Base-by-base conservation (phyloP, 208 protist genomes). In the Crithidia thermophila region DNA sequence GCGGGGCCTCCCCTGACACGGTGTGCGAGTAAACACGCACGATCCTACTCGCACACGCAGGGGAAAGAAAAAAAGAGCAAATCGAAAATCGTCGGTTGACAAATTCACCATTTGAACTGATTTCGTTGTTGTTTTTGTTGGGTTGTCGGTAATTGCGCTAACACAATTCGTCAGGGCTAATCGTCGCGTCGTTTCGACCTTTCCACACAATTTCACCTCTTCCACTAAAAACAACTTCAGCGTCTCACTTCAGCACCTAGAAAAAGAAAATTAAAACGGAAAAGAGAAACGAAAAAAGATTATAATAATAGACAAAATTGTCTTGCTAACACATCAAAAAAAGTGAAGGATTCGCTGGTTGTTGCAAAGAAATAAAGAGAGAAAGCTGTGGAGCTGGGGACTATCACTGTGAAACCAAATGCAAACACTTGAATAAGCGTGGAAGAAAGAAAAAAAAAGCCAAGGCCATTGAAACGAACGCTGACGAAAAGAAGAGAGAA, bases 401-500 rank as follows among this genome's bases (percentile, higher is more conserved):
- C n/a, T n/a, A n/a, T n/a, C n/a, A n/a, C n/a, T n/a, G n/a, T n/a
- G n/a, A 36, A 51, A 37, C 3, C 13, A 46, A 11, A 6, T 39
- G n/a, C 4, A 23, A 16, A 3, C 34, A 42, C 7, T 50, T n/a
- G 42, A 25, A 47, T 28, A 62, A 18, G 27, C 23, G n/a, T 39
- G 40, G 33, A 42, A 11, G 53, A 11, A 9, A 23, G 4, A 42
- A 39, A 57, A 42, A 20, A 57, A 14, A 37, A 52, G 21, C 31
- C 30, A 37, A 65, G 59, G 53, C 34, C 46, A 28, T 60, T 60
- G 57, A 59, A 61, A 46, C 46, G 36, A 49, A 74, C 59, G 39
- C 33, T 52, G 58, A 67, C 37, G 50, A 57, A 57, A 30, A 57
- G 68, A 74, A 67, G 58, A 64, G 58, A 39, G 63, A 80, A 80